These are phyloP conservation scores for Aspergillus novoparasiticus DNA, from an alignment of 2,329 filamentous ascomycete genomes.

Conservation along the genomic window DNA sequence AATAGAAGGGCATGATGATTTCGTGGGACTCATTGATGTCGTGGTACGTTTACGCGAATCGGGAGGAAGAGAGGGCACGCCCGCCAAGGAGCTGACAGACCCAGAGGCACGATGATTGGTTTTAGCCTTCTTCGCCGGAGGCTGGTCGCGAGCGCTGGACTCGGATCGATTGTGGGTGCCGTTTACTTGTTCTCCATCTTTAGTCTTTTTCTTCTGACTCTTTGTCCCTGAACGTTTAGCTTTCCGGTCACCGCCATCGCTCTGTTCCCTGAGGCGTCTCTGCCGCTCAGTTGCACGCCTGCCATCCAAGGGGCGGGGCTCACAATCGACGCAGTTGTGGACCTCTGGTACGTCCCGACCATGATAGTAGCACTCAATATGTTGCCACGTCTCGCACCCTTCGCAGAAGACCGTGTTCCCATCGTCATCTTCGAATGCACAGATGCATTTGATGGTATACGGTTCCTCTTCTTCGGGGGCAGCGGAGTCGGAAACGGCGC, in stretches of 20 bases:
- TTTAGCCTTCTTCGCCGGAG: constrained; percentile 77
- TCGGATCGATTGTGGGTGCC: constrained; percentile 65
- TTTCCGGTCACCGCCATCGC: constrained; percentile 68
- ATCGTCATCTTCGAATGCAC: constrained; percentile 90
- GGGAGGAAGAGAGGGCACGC: constrained; percentile 66
- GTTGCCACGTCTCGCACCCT: constrained; percentile 95
- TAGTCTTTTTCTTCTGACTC: constrained; percentile 84
- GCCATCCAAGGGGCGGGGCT: constrained; percentile 72
- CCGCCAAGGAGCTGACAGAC: constrained; percentile 70
- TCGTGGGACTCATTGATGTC: constrained; percentile 73
- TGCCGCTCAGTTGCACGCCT: constrained; percentile 76
- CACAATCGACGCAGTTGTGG: constrained; percentile 89
- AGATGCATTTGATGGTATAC: constrained; percentile 98
- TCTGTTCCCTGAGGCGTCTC: constrained; percentile 61
- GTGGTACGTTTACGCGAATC: constrained; percentile 63
- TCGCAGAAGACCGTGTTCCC: constrained; percentile 98
- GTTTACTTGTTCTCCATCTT: constrained; percentile 54
- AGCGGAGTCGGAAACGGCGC: constrained; percentile 44
- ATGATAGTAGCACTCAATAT: constrained; percentile 95
- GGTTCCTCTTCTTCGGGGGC: constrained; percentile 49
- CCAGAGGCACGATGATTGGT: constrained; percentile 77
- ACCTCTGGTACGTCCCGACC: constrained; percentile 71
- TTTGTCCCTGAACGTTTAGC: constrained; percentile 75
- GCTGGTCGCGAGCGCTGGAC: constrained; percentile 51
- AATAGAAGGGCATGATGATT: constrained; percentile 61